Evolutionary conservation across 345 rosid species (phyloP).

Genomic region (Bruguiera sexangula): DNA sequence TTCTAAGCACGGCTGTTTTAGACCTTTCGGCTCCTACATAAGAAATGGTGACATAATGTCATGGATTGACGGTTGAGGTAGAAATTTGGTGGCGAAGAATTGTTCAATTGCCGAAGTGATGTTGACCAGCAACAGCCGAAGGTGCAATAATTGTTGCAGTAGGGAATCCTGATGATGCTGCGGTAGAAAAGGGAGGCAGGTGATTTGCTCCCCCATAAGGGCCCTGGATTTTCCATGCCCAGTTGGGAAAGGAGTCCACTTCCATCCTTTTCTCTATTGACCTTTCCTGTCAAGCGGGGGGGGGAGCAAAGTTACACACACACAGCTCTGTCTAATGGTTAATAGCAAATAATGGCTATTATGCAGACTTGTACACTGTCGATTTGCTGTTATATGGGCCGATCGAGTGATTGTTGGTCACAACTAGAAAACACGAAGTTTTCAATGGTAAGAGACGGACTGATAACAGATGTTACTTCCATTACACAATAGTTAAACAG

Average conservation of each 20-base stretch:
- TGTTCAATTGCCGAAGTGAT: conserved; percentile 19
- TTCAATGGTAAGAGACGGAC: not conserved
- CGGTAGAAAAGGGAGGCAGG: conserved; percentile 43
- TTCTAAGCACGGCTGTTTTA: not conserved
- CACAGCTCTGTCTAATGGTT: not conserved
- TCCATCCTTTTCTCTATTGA: conserved; percentile 57
- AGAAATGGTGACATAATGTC: conserved; percentile 30
- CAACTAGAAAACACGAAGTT: not conserved
- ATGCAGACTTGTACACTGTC: not conserved
- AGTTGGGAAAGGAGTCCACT: conserved; percentile 26
- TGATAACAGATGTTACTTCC: not conserved
- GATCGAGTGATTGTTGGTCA: too few relatives aligned
- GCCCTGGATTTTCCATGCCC: conserved; percentile 39
- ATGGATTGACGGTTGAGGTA: conserved; percentile 18
- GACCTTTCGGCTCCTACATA: conserved; percentile 25
- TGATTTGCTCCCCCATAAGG: conserved; percentile 33
- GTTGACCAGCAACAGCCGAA: conserved; percentile 32
- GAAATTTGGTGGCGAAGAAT: conserved; percentile 16
- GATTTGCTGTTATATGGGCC: not conserved
- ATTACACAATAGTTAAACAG: not conserved
- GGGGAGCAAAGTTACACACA: too few relatives aligned
- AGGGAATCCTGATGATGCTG: conserved; percentile 99
- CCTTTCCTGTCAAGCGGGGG: conserved; percentile 38
- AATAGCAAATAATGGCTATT: not conserved
- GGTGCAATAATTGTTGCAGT: conserved; percentile 38